Conservation (phyloP, 257 asterid genomes). For the Jacaranda copaia region DNA sequence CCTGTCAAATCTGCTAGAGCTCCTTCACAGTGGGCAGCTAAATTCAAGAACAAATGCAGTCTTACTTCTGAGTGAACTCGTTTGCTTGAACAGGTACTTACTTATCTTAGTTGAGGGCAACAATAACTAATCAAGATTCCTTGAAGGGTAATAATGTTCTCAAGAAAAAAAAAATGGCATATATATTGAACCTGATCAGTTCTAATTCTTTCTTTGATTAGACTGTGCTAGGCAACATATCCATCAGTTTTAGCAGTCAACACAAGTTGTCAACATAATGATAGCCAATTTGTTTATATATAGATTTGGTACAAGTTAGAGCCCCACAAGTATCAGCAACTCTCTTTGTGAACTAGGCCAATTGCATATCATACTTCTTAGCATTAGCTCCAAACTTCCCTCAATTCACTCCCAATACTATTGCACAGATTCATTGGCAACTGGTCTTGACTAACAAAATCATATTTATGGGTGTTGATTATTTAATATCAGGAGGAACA, state of each 20-base stretch:
- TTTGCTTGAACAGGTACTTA: slow-evolving; percentile 75
- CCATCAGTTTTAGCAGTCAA: not conserved
- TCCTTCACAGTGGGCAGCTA: slow-evolving; percentile 51
- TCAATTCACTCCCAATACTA: not conserved
- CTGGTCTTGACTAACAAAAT: not conserved
- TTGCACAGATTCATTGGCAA: slow-evolving; percentile 7
- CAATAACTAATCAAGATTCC: not conserved
- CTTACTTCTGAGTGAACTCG: slow-evolving; percentile 56
- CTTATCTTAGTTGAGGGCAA: not conserved
- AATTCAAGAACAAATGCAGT: slow-evolving; percentile 49
- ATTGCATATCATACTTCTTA: not conserved
- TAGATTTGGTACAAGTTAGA: too few species aligned
- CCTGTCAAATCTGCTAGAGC: slow-evolving; percentile 47
- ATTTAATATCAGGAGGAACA: slow-evolving; percentile 61
- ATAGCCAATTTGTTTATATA: not conserved
- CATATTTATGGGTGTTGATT: not conserved
- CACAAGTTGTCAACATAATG: not conserved
- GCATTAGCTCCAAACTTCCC: not conserved
- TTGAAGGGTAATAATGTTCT: not conserved
- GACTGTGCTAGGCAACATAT: not conserved
- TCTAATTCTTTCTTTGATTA: not conserved
- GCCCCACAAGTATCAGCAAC: too few species aligned
- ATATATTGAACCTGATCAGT: not conserved
- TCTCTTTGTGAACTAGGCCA: not conserved
- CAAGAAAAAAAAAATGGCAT: not conserved